Percentiles rank a stretch among this genome's conserved stretches.
phyloP scores from a whole-genome alignment of 2,329 filamentous ascomycete species.

The Macrophomina pseudophaseolina region DNA sequence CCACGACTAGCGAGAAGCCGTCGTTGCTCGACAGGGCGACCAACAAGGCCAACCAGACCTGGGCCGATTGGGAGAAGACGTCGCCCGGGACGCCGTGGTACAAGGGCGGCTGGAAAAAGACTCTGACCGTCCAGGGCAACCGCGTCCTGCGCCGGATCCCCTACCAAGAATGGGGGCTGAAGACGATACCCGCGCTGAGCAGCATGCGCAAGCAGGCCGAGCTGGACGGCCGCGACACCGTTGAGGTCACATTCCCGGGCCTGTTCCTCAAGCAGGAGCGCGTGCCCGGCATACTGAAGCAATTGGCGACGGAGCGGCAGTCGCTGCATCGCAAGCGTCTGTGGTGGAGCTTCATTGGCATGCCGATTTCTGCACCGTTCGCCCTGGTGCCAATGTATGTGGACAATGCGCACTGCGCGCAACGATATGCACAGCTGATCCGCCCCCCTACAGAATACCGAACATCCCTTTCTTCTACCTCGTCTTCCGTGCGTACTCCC shows the following conservation, averaged over 20 bases:
- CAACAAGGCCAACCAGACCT: constrained; percentile 73
- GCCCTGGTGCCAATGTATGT: constrained; percentile 84
- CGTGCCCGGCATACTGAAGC: constrained; percentile 69
- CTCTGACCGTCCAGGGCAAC: constrained; percentile 86
- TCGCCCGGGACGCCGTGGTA: constrained; percentile 55
- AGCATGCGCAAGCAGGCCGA: constrained; percentile 68
- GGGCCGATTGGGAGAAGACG: constrained; percentile 81
- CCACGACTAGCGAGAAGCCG: constrained; percentile 55
- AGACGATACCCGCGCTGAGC: constrained; percentile 86
- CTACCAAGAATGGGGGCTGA: constrained; percentile 97
- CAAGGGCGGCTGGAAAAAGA: constrained; percentile 78
- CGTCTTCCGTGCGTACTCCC: constrained; percentile 74
- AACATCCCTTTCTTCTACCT: constrained; percentile 98
- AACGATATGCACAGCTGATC: constrained; percentile 8
- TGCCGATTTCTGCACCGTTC: constrained; percentile 84
- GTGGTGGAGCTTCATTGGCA: constrained; percentile 79
- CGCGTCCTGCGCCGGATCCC: constrained; percentile 83
- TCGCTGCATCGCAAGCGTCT: constrained; percentile 76
- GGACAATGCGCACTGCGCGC: constrained; percentile 18
- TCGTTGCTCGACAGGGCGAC: constrained; percentile 72
- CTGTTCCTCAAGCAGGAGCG: constrained; percentile 68
- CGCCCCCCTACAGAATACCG: constrained; percentile 66
- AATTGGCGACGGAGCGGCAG: constrained; percentile 80
- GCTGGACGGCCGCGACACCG: constrained; percentile 64
- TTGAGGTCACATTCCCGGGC: constrained; percentile 78